Evolutionary conservation across 192 early-diverging fungal genomes (phyloP).

Genomic region (Coemansia furcata): DNA sequence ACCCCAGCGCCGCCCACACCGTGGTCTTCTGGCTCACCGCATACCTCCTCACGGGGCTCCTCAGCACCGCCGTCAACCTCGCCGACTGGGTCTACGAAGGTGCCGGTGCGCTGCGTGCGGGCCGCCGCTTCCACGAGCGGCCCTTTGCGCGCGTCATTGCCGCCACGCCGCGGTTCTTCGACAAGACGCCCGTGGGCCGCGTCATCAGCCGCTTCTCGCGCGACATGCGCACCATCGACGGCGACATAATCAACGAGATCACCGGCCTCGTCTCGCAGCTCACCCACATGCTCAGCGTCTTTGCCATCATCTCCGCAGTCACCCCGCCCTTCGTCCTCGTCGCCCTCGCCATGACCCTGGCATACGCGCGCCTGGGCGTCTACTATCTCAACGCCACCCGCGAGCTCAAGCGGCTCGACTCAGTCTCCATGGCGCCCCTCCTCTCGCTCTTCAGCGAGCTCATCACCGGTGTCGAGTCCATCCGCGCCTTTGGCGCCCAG

Average conservation of each 20-base stretch:
- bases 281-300: slow-evolving; percentile 56
- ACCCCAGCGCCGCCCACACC: not conserved
- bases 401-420: slow-evolving; percentile 88
- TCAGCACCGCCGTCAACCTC: slow-evolving; percentile 44
- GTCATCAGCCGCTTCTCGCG: slow-evolving; percentile 88
- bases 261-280: slow-evolving; percentile 56
- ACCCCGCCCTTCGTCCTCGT: slow-evolving; percentile 76
- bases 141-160: slow-evolving; percentile 63
- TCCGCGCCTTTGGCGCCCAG: slow-evolving; percentile 84
- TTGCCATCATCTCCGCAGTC: slow-evolving; percentile 63
- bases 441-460: slow-evolving; percentile 84
- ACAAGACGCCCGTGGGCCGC: slow-evolving; percentile 84
- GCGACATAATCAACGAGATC: slow-evolving; percentile 54
- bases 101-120: slow-evolving; percentile 53
- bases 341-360: slow-evolving; percentile 54
- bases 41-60: slow-evolving; percentile 61
- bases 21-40: slow-evolving; percentile 59
- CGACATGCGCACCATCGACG: slow-evolving; percentile 85
- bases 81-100: slow-evolving; percentile 21
- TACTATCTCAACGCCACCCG: slow-evolving; percentile 78
- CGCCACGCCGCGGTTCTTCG: slow-evolving; percentile 84
- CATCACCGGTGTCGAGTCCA: slow-evolving; percentile 70
- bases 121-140: slow-evolving; percentile 56
- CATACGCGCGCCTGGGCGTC: slow-evolving; percentile 65
- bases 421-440: slow-evolving; percentile 70